Evolutionary conservation across 352 stramenopile genomes (phyloP), one percentile per base, ranked within the genome.

Genomic region (Globisporangium viniferum): DNA sequence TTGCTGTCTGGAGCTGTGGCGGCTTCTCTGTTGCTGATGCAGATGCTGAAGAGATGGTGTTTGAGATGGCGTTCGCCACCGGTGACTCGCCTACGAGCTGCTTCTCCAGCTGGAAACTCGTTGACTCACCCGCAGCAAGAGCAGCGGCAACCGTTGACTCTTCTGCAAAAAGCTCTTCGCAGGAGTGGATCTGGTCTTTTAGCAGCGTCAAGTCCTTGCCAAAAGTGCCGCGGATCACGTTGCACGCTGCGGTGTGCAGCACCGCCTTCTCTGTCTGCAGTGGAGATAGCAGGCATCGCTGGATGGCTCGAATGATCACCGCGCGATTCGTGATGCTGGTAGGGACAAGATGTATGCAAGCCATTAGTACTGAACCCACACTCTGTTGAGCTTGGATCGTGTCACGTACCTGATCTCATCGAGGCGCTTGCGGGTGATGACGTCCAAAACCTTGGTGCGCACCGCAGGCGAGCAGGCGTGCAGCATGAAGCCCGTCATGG

Each of bases 401-500:
- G 54, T 12, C 39, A 46, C 20, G 55, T 70, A 82, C 75, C 46
- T 82, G 75, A 95, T 90, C 39, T 95, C 87, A 22, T 75, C 66
- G 5, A 95, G 68, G 24, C 88, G 73, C 65, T 87, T 62, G 48
- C 76, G 79, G 4, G 86, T 89, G 44, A 95, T 76, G n/a, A 95
- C 81, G 56, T 95, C 82, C 49, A 95, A 76, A 44, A 95, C 81
- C 55, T 82, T 86, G 12, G 79, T 72, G 31, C 88, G 84, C 63
- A 91, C 85, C 27, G 69, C 67, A 24, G 86, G 81, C 9, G 78
- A 68, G 36, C 82, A 90, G 36, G 84, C 82, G 44, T 92, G 82
- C 57, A 95, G 76, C 86, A 95, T 93, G 67, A 95, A 95, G 59
- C 84, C 82, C 8, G 87, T 91, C 88, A 95, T 94, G 20, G 83